Conservation (phyloP, 768 basidiomycete species). For the Pleurotus platypus region DNA sequence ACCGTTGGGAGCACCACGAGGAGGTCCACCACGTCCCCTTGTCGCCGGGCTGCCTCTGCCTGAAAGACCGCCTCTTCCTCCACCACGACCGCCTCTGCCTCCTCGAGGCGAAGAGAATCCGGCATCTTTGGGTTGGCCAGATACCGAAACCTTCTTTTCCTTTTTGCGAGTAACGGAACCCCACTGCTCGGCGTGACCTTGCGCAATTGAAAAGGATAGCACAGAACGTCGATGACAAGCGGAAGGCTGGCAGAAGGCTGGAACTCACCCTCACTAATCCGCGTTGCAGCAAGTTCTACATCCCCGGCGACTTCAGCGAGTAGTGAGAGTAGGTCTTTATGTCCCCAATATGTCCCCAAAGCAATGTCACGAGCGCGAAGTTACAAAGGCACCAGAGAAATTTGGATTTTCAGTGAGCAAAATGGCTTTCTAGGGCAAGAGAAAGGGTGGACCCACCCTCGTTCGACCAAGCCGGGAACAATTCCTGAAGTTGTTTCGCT, state of each 20-base stretch:
- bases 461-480: conserved; percentile 65
- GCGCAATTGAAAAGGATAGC: not conserved
- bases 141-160: conserved; percentile 65
- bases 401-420: conserved; percentile 22
- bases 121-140: conserved; percentile 46
- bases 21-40: conserved; percentile 26
- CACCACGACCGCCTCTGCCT: conserved; percentile 55
- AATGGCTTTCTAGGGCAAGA: conserved; percentile 17
- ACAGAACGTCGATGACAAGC: not conserved
- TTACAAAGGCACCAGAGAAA: not conserved
- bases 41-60: conserved; percentile 52
- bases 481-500: conserved; percentile 62
- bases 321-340: conserved; percentile 63
- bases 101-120: conserved; percentile 35
- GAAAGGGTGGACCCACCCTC: conserved; percentile 47
- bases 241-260: not conserved
- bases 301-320: conserved; percentile 69
- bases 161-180: conserved; percentile 83
- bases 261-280: conserved; percentile 68
- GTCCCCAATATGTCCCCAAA: conserved; percentile 1
- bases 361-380: not conserved
- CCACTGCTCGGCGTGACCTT: conserved; percentile 79
- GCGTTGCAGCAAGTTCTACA: conserved; percentile 61
- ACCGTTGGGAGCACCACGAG: conserved; percentile 29
- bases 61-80: conserved; percentile 54